Base-by-base conservation (phyloP, 1,284 basidiomycete species). In the Golubevia pallescens region DNA sequence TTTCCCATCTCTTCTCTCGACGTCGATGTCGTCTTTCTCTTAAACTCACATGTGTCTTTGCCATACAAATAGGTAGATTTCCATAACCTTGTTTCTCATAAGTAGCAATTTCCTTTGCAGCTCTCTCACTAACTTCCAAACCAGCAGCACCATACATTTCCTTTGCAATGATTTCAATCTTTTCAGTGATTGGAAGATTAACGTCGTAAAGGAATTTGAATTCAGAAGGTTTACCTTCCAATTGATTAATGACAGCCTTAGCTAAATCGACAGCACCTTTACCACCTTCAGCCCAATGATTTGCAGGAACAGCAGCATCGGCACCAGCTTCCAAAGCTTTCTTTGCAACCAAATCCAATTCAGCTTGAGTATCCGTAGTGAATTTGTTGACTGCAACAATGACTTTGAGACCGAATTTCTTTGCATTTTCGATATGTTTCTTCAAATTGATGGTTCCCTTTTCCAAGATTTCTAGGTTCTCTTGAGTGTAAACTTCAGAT, bases 11-110 rank as follows among this genome's bases (percentile, higher is more conserved):
- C 28, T 28, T 28, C 28, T 28, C 28, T 28, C 28, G 28, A 28
- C 28, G 28, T 28, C 28, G 28, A 28, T 28, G 28, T 28, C 28
- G 28, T 28, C 28, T 28, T n/a, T n/a, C n/a, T n/a, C n/a, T n/a
- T n/a, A n/a, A n/a, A n/a, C n/a, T n/a, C n/a, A n/a, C n/a, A n/a
- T n/a, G 95, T 2, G 97, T 99, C 89, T 99, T 99, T 67, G 96
- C 95, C 94, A 98, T 95, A 87, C 95, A 97, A 93, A 94, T 94
- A 10, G 76, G 73, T 51, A 82, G 60, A 58, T 80, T 66, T 2
- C 66, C 76, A 38, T 73, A 82, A 0, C 82, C 82, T 56, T 85
- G 81, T 60, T 72, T 68, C 32, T 77, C 76, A 63, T 81, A 82
- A 13, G 64, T 69, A 34, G 77, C 78, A 58, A 85, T 80, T 65